These are phyloP conservation scores for Acacia melanoxylon DNA, from an alignment of 306 rosid genomes.

Conservation along the genomic window DNA sequence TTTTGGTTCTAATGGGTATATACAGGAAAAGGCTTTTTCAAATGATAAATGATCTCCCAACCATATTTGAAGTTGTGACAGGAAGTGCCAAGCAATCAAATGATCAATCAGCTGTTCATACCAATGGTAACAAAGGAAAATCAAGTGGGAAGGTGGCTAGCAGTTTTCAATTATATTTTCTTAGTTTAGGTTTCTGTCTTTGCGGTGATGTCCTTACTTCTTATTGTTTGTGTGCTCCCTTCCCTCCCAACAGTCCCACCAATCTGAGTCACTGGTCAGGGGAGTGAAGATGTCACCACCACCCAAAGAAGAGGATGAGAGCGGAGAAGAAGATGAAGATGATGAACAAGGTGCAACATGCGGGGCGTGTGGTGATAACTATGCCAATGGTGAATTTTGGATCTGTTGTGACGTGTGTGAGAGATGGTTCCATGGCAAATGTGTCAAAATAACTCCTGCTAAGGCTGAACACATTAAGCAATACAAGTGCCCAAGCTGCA, in stretches of 20 bases:
- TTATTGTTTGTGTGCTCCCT: conserved; percentile 35
- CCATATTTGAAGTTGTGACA: conserved; percentile 89
- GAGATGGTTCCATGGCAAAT: conserved; percentile 94
- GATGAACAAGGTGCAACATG: conserved; percentile 92
- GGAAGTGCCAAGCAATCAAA: conserved; percentile 74
- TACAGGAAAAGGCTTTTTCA: conserved; percentile 84
- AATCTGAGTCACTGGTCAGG: conserved; percentile 72
- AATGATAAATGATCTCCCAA: conserved; percentile 96
- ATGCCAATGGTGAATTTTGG: conserved; percentile 87
- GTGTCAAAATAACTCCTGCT: conserved; percentile 89
- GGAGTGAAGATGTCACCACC: conserved; percentile 89
- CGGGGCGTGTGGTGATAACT: conserved; percentile 88
- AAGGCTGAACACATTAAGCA: conserved; percentile 97
- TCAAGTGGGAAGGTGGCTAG: conserved; percentile 72
- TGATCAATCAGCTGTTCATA: conserved; percentile 59
- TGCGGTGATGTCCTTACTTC: not conserved
- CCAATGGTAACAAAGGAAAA: conserved; percentile 83
- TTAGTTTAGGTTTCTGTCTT: conserved; percentile 16
- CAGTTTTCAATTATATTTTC: conserved; percentile 6
- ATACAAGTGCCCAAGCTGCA: conserved; percentile 93
- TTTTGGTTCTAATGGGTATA: conserved; percentile 36
- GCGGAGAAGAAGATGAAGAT: conserved; percentile 92
- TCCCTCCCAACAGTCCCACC: conserved; percentile 57
- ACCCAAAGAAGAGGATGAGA: conserved; percentile 91
- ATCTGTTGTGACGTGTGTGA: conserved; percentile 89